Evolutionary conservation across 495 filamentous ascomycete species (phyloP), one percentile per base, ranked within the genome.

Genomic region (Penicillium roqueforti): DNA sequence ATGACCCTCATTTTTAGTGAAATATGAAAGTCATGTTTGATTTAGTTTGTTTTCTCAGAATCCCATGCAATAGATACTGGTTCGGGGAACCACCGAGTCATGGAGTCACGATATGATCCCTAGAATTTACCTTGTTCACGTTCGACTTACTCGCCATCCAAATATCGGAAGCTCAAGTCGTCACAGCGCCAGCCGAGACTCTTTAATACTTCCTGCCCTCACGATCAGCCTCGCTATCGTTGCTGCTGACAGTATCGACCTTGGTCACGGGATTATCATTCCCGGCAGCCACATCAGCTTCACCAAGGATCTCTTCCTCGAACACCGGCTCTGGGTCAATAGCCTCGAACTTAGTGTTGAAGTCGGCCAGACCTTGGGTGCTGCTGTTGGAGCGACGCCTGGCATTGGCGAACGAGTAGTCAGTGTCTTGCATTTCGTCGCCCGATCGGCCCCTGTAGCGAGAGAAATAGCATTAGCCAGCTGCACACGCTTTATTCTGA

Each of bases 321-420:
- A 95, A 96, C 53, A 91, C 87, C 51, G 91, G 91, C 63, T 95
- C 91, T 11, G 79, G 75, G 56, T 95, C 91, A 65, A 84, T 66
- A n/a, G 82, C 74, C 69, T 96, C 91, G 64, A 95, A 96, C 69
- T 96, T 96, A 68, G 88, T 91, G 76, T 87, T 87, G 70, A 95
- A 86, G 59, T 84, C 78, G 37, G 81, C 79, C 41, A 85, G 69
- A 16, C 80, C 82, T 55, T 86, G 77, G 51, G 81, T 80, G 74
- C 86, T 92, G 72, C 86, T 92, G 74, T 96, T 97, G 66, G 89
- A 92, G 60, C 88, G 92, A 70, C 92, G 92, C 57, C 92, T 90
- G 34, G 89, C 79, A 62, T 96, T 95, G 74, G 78, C 79, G 51
- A 92, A 81, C 63, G 84, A 91, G 75, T 89, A 95, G 23, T 77